phyloP scores from a whole-genome alignment of 2,329 filamentous ascomycete species.

The Aplosporella prunicola region DNA sequence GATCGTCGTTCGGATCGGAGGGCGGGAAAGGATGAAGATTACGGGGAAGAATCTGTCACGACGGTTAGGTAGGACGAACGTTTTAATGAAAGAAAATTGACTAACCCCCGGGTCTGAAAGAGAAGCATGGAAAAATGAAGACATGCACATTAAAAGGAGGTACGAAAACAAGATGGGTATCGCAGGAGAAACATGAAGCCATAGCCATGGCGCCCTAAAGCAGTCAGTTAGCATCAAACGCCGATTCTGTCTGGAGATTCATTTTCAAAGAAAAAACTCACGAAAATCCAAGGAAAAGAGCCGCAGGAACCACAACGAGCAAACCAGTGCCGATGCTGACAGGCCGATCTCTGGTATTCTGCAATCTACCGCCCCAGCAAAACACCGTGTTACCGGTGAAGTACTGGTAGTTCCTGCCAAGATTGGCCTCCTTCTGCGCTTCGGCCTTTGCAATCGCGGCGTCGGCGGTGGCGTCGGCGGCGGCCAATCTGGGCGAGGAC shows the following conservation, averaged over 20 bases:
- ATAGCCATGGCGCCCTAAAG: conserved; percentile 63
- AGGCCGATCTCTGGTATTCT: conserved; percentile 79
- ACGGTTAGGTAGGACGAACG: conserved; percentile 1
- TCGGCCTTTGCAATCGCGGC: conserved; percentile 25
- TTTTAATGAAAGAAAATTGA: conserved; percentile 17
- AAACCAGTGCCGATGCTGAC: conserved; percentile 82
- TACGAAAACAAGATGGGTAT: conserved; percentile 87
- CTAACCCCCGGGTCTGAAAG: conserved; percentile 85
- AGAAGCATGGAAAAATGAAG: conserved; percentile 89
- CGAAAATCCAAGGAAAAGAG: conserved; percentile 79
- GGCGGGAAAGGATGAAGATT: conserved; percentile 87
- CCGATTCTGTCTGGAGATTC: too few species aligned
- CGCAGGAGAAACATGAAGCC: conserved; percentile 77
- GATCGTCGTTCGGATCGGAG: conserved; percentile 64
- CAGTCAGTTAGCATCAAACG: conserved; percentile 18
- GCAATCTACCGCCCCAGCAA: conserved; percentile 72
- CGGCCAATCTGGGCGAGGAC: conserved; percentile 59
- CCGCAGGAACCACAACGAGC: conserved; percentile 66
- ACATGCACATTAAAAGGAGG: conserved; percentile 80
- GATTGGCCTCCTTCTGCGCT: conserved; percentile 17
- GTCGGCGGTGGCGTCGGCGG: conserved; percentile 36
- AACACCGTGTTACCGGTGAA: conserved; percentile 92
- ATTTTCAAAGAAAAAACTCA: conserved; percentile 26
- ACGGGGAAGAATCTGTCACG: conserved; percentile 69
- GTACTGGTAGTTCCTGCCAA: conserved; percentile 77